phyloP scores from a whole-genome alignment of 176 grass and related monocot species.

The Musa acuminata region DNA sequence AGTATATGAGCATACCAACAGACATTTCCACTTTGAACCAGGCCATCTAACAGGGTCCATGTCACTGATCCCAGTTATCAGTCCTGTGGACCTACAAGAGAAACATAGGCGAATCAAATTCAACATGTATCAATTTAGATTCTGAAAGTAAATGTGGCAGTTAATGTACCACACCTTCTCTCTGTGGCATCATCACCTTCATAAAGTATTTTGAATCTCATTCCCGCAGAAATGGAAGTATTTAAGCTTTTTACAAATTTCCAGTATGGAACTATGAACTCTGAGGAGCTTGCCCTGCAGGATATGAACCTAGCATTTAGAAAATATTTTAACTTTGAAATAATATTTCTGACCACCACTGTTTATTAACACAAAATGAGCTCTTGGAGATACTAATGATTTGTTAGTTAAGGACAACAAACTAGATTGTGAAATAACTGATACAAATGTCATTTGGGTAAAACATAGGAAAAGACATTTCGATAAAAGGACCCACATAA shows the following conservation, averaged over 20 bases:
- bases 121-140: neutral
- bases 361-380: neutral
- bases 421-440: too few species aligned
- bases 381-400: too few species aligned
- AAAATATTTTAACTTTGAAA: neutral
- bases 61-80: constrained; percentile 73
- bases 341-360: neutral
- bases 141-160: neutral
- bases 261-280: constrained; percentile 70
- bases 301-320: neutral
- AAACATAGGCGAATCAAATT: neutral
- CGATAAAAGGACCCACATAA: too few species aligned
- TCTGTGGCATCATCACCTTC: constrained; percentile 72
- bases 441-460: too few species aligned
- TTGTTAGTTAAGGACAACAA: too few species aligned
- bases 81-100: constrained; percentile 56
- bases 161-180: constrained; percentile 45
- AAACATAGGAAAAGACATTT: too few species aligned
- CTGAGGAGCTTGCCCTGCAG: constrained; percentile 57
- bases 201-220: constrained; percentile 63
- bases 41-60: constrained; percentile 67
- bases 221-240: constrained; percentile 53
- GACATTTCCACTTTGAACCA: constrained; percentile 94
- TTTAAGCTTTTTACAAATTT: constrained; percentile 55
- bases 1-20: constrained; percentile 47